Evolutionary conservation across 768 basidiomycete genomes (phyloP).

Genomic region (Naganishia onofrii): DNA sequence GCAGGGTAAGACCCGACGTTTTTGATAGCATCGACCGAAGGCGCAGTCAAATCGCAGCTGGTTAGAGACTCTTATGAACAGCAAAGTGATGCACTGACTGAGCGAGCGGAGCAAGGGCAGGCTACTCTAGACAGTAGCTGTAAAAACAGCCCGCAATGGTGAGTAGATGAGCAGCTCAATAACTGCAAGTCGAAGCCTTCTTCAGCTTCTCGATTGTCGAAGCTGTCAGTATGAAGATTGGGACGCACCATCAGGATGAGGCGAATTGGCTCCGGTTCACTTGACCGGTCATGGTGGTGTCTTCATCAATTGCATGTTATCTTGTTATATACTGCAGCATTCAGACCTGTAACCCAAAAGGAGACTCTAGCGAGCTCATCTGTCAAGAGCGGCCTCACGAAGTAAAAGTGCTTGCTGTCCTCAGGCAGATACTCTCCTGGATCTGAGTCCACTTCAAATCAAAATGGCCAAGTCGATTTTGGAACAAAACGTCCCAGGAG

Average conservation of each 20-base stretch:
- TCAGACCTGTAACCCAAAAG: too few relatives aligned
- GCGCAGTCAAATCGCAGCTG: neutral
- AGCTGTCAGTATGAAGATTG: neutral
- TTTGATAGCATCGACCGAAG: neutral
- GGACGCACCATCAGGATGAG: neutral
- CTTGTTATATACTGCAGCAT: neutral
- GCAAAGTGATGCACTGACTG: too few relatives aligned
- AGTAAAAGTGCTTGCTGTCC: neutral
- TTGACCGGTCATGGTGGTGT: neutral
- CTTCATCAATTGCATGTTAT: neutral
- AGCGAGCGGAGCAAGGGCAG: too few relatives aligned
- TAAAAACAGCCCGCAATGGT: too few relatives aligned
- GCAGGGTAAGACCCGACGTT: neutral
- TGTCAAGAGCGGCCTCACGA: neutral
- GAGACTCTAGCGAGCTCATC: too few relatives aligned
- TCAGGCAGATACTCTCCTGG: neutral
- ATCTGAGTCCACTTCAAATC: neutral
- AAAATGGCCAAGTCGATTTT: constrained; percentile 14
- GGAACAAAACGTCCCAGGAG: constrained; percentile 22
- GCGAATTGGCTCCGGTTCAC: neutral
- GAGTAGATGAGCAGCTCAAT: too few relatives aligned
- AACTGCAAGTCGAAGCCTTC: too few relatives aligned
- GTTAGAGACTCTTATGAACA: too few relatives aligned
- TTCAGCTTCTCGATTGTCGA: too few relatives aligned
- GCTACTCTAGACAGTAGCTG: too few relatives aligned